Conservation (phyloP, 2,329 filamentous ascomycete species). For the Verticillium isaacii region DNA sequence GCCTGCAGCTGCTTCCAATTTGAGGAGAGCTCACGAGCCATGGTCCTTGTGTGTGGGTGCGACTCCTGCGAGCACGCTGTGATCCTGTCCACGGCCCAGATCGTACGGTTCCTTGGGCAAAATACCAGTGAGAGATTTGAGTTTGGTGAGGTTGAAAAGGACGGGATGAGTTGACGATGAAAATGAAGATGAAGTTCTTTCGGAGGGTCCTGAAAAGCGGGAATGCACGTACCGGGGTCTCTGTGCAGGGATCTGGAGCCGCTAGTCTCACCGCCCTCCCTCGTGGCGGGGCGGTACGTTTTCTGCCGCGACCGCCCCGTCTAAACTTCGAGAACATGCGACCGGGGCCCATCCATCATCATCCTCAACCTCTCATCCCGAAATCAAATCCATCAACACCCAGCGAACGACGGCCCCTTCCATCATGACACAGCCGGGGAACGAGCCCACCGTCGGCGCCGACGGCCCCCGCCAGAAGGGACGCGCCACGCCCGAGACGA, state of each 20-base stretch:
- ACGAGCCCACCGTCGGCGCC: constrained; percentile 51
- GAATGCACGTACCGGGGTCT: background rate
- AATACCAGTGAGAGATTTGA: too few species aligned
- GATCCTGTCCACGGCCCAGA: background rate
- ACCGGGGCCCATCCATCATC: background rate
- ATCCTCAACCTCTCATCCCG: background rate
- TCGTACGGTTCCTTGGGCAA: background rate
- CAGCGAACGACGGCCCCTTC: constrained; percentile 12
- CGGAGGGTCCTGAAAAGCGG: background rate
- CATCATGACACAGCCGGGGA: constrained; percentile 51
- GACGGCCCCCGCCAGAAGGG: constrained; percentile 64
- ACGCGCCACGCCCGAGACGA: constrained; percentile 76
- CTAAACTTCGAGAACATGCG: background rate
- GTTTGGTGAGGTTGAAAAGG: background rate
- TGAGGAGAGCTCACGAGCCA: constrained; percentile 50
- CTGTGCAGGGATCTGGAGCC: background rate
- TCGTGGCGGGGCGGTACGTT: constrained; percentile 1
- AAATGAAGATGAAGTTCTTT: background rate
- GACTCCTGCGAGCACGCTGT: background rate
- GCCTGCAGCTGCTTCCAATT: constrained; percentile 79
- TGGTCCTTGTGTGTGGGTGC: constrained; percentile 14
- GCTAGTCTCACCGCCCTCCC: background rate
- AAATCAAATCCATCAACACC: constrained; percentile 3
- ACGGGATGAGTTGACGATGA: background rate
- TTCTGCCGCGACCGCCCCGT: constrained; percentile 9